phyloP scores from a whole-genome alignment of 139 green algal genomes.

The Coelastrella sp. region DNA sequence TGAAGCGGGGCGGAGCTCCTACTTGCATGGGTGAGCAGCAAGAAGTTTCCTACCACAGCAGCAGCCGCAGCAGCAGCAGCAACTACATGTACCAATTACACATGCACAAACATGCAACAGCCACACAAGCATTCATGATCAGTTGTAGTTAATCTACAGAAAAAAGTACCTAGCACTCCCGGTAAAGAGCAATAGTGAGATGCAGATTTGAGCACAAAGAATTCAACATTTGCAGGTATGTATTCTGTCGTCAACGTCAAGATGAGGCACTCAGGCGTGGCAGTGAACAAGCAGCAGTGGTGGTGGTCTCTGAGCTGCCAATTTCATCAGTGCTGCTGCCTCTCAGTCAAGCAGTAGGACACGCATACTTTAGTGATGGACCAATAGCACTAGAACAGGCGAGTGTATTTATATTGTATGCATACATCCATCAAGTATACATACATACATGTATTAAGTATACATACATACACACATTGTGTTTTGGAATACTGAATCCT shows the following conservation, averaged over 20 bases:
- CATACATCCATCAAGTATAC: no score
- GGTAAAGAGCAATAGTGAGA: no score
- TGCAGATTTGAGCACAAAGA: no score
- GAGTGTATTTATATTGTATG: no score
- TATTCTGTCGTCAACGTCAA: constrained; percentile 94
- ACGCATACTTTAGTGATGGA: constrained; percentile 74
- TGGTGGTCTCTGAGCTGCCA: constrained; percentile 78
- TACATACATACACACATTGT: no score
- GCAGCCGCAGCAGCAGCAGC: not conserved
- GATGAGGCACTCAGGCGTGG: constrained; percentile 84
- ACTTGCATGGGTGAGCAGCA: constrained; percentile 18
- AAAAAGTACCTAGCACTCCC: no score
- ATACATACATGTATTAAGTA: not conserved
- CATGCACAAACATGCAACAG: not conserved
- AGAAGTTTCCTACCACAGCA: not conserved
- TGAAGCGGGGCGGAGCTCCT: not conserved
- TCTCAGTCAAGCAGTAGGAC: constrained; percentile 71
- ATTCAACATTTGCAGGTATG: constrained; percentile 70
- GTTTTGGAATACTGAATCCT: no score
- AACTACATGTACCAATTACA: not conserved
- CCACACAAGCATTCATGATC: not conserved
- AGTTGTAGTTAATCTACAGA: no score
- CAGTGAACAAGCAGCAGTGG: constrained; percentile 86
- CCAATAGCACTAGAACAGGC: constrained; percentile 64
- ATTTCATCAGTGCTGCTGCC: constrained; percentile 67